Evolutionary conservation across 768 basidiomycete genomes (phyloP).

Genomic region (Dictyophora rubrovolvata): DNA sequence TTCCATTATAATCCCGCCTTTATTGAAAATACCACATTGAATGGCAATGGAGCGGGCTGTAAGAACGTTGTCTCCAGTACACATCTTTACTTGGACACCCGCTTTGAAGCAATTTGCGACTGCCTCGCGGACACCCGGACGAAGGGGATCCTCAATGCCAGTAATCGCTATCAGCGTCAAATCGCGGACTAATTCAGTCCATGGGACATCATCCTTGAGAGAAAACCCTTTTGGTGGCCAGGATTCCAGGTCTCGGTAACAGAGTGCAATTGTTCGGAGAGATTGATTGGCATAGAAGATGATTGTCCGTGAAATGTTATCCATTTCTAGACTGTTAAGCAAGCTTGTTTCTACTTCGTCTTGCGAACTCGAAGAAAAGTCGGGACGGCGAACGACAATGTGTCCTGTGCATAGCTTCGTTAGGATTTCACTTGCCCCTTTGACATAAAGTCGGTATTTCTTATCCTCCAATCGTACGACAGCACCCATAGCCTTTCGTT

Average conservation of each 20-base stretch:
- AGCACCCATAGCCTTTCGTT: slow-evolving; percentile 91
- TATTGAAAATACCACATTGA: slow-evolving; percentile 91
- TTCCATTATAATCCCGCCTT: slow-evolving; percentile 96
- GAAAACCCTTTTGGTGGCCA: slow-evolving; percentile 67
- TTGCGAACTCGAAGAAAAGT: slow-evolving; percentile 17
- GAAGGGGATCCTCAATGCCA: slow-evolving; percentile 95
- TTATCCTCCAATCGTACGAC: slow-evolving; percentile 52
- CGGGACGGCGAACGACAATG: slow-evolving; percentile 49
- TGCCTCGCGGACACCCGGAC: slow-evolving; percentile 80
- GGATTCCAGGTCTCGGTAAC: slow-evolving; percentile 74
- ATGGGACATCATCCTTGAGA: slow-evolving; percentile 47
- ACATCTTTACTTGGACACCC: slow-evolving; percentile 95
- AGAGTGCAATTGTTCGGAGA: slow-evolving; percentile 87
- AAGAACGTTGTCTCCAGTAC: slow-evolving; percentile 94
- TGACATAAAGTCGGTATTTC: slow-evolving; percentile 63
- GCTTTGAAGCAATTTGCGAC: slow-evolving; percentile 81
- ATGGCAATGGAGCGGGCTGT: slow-evolving; percentile 93
- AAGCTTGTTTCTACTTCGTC: slow-evolving; percentile 40
- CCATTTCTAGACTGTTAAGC: slow-evolving; percentile 58
- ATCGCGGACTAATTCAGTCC: slow-evolving; percentile 55
- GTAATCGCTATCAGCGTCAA: slow-evolving; percentile 82
- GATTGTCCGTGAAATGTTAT: slow-evolving; percentile 87
- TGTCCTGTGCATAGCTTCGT: slow-evolving; percentile 65
- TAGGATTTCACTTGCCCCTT: slow-evolving; percentile 92
- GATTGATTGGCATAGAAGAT: slow-evolving; percentile 98